These are phyloP conservation scores for Epichloe sylvatica DNA, from an alignment of 2,329 filamentous ascomycete species.

Conservation along the genomic window DNA sequence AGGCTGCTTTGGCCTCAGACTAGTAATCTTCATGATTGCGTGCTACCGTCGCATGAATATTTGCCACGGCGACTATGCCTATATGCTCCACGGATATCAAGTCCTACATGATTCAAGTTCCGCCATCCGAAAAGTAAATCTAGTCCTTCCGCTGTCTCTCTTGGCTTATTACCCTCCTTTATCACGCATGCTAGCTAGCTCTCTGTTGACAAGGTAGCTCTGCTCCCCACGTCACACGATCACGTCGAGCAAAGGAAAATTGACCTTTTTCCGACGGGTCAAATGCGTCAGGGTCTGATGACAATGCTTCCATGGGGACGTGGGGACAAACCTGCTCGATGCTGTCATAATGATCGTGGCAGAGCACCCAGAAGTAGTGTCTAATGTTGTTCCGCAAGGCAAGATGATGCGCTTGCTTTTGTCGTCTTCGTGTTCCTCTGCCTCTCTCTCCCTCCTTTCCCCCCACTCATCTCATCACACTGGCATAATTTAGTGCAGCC, in stretches of 20 bases:
- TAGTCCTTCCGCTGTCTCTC: background rate
- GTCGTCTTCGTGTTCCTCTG: background rate
- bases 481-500: conserved; percentile 24
- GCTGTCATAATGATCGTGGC: too few species aligned
- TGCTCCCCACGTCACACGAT: background rate
- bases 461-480: background rate
- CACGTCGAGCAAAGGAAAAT: too few species aligned
- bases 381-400: too few species aligned
- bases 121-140: background rate
- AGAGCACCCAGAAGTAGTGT: too few species aligned
- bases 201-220: background rate
- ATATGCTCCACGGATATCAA: background rate
- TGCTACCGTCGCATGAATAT: background rate
- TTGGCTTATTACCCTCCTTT: background rate
- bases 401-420: too few species aligned
- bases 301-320: background rate
- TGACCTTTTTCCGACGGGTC: background rate
- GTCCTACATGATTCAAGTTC: background rate
- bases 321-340: too few species aligned
- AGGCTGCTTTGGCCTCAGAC: too few species aligned
- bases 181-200: background rate
- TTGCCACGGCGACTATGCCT: background rate
- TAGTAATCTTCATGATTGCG: too few species aligned
- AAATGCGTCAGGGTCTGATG: too few species aligned
- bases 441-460: background rate